Evolutionary conservation across 805 yeast species (phyloP).

Genomic region (Kuraishia borneana): DNA sequence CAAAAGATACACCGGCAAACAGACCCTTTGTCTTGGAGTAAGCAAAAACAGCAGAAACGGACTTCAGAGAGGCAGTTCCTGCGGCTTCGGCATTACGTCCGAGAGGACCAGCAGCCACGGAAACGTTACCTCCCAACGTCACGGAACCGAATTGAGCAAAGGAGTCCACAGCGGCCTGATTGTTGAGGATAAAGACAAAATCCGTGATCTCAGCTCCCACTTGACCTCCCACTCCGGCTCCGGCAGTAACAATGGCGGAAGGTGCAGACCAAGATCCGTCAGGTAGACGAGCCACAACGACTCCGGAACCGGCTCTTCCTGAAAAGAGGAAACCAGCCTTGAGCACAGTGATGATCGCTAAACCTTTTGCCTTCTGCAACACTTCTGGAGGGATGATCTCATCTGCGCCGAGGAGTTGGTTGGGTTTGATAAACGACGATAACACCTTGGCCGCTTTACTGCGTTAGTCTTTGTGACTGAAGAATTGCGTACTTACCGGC

Average conservation of each 20-base stretch:
- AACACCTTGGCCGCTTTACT: constrained; percentile 91
- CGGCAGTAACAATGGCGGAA: constrained; percentile 89
- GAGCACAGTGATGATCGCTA: constrained; percentile 85
- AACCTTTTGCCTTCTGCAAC: constrained; percentile 81
- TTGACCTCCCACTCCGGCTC: constrained; percentile 98
- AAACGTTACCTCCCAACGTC: constrained; percentile 89
- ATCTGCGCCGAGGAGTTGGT: constrained; percentile 85
- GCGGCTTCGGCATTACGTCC: constrained; percentile 98
- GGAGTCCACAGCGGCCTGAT: constrained; percentile 80
- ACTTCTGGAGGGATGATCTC: constrained; percentile 83
- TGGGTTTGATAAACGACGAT: constrained; percentile 86
- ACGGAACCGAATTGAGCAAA: constrained; percentile 92
- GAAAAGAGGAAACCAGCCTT: constrained; percentile 95
- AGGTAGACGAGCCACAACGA: constrained; percentile 84
- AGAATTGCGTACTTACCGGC: constrained; percentile 62
- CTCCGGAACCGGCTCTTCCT: constrained; percentile 97
- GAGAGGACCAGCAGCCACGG: constrained; percentile 94
- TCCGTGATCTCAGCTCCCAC: constrained; percentile 95
- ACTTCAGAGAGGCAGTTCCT: constrained; percentile 80
- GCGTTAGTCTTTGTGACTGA: constrained; percentile 3
- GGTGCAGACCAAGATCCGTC: constrained; percentile 99
- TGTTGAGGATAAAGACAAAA: constrained; percentile 86
- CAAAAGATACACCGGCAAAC: constrained; percentile 94
- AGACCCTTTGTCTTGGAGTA: constrained; percentile 95
- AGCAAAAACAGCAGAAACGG: constrained; percentile 84